Evolutionary conservation across 2,329 filamentous ascomycete genomes (phyloP).

Genomic region (Phyllosticta capitalensis): DNA sequence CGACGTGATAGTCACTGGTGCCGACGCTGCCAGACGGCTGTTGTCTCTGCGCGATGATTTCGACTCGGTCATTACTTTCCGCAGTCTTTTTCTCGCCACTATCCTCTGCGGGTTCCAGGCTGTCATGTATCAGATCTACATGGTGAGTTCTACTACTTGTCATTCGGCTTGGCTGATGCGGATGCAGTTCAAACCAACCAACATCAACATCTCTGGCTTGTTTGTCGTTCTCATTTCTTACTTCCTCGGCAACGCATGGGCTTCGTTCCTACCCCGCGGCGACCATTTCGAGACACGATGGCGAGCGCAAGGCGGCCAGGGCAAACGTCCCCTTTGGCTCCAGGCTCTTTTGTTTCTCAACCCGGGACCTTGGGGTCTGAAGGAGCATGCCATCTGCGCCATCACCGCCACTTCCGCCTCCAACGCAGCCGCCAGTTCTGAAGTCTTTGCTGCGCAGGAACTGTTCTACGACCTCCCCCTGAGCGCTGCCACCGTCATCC

Average conservation of each 20-base stretch:
- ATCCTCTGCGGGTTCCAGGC: constrained; percentile 44
- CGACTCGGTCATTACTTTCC: constrained; percentile 45
- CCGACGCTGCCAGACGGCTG: constrained; percentile 41
- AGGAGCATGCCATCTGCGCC: constrained; percentile 37
- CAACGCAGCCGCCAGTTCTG: constrained; percentile 35
- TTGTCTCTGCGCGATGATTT: constrained; percentile 45
- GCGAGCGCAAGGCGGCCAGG: constrained; percentile 34
- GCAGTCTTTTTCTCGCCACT: constrained; percentile 43
- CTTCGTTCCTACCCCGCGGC: constrained; percentile 41
- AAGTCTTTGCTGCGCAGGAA: constrained; percentile 26
- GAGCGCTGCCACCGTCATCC: constrained; percentile 37
- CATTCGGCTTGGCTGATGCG: constrained; percentile 8
- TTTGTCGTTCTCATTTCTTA: constrained; percentile 51
- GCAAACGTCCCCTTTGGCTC: constrained; percentile 36
- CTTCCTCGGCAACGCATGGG: constrained; percentile 44
- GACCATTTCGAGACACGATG: constrained; percentile 41
- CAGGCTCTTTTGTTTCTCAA: constrained; percentile 39
- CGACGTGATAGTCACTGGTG: constrained; percentile 42
- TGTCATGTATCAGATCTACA: constrained; percentile 48
- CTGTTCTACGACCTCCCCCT: constrained; percentile 44
- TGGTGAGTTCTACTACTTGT: constrained; percentile 25
- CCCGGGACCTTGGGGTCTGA: constrained; percentile 42
- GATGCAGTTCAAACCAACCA: constrained; percentile 44
- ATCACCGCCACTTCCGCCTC: constrained; percentile 13
- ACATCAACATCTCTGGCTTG: constrained; percentile 40